A percentile compares a stretch with the other conserved stretches of the same genome.
phyloP scores from a whole-genome alignment of 106 monocot genomes.

The Acanthochlamys bracteata region DNA sequence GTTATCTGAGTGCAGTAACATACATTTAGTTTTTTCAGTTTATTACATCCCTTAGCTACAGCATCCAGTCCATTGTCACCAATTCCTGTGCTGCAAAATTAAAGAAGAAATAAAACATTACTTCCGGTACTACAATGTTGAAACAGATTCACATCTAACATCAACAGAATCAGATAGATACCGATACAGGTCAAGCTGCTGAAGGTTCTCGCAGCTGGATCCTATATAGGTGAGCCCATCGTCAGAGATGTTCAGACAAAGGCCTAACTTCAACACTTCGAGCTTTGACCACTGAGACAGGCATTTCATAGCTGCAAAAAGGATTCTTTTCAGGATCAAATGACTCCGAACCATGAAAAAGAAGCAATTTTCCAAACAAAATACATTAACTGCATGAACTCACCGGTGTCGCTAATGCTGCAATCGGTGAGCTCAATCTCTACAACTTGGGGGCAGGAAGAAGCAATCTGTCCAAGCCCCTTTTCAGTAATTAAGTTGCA shows the following conservation, averaged over 20 bases:
- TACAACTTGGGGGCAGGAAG: conserved; percentile 33
- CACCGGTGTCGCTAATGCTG: conserved; percentile 51
- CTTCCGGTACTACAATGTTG: not conserved
- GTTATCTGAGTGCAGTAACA: conserved; percentile 78
- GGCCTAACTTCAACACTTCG: conserved; percentile 53
- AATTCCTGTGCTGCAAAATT: conserved; percentile 44
- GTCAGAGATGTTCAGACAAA: conserved; percentile 50
- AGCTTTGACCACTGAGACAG: conserved; percentile 59
- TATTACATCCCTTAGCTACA: conserved; percentile 56
- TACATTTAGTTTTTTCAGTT: conserved; percentile 61
- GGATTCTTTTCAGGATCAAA: not conserved
- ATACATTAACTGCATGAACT: not conserved
- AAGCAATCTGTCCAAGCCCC: conserved; percentile 47
- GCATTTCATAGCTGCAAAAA: conserved; percentile 55
- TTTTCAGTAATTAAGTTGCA: conserved; percentile 59
- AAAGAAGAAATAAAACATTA: not conserved
- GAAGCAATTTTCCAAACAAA: not conserved
- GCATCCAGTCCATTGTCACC: conserved; percentile 56
- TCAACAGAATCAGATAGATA: conserved; percentile 10
- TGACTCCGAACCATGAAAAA: not conserved
- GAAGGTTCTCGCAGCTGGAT: conserved; percentile 55
- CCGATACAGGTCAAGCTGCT: conserved; percentile 83
- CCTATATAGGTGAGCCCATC: conserved; percentile 52
- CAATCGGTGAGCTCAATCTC: conserved; percentile 94
- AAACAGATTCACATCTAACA: not conserved